Conservation (phyloP, 2,329 filamentous ascomycete genomes). For the Sphaerulina musiva region DNA sequence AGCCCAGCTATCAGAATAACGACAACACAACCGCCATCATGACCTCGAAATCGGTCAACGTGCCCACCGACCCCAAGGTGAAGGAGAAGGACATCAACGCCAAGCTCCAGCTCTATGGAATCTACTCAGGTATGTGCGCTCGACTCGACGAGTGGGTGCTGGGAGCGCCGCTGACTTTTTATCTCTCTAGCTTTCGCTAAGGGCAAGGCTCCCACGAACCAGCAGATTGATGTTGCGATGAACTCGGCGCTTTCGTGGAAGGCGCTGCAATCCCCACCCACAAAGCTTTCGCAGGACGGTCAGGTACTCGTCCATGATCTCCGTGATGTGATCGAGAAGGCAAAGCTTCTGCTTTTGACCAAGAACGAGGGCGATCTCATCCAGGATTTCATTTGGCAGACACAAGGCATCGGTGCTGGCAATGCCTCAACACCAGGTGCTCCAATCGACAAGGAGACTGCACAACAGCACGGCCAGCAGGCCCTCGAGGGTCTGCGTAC, state of each 20-base stretch:
- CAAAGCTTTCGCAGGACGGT: constrained; percentile 75
- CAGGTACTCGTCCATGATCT: constrained; percentile 70
- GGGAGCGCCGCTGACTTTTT: constrained; percentile 1
- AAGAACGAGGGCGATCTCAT: constrained; percentile 94
- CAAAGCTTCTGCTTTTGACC: constrained; percentile 76
- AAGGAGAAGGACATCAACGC: constrained; percentile 83
- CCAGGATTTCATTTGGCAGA: constrained; percentile 96
- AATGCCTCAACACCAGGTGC: constrained; percentile 56
- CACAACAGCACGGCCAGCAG: constrained; percentile 75
- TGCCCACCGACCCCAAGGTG: constrained; percentile 62
- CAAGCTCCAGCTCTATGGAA: constrained; percentile 93
- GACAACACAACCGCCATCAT: constrained; percentile 23
- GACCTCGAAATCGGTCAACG: constrained; percentile 53
- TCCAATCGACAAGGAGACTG: constrained; percentile 67
- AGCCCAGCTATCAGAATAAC: neutral
- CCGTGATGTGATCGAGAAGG: constrained; percentile 71
- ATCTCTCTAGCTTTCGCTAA: constrained; percentile 62
- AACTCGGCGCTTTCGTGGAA: constrained; percentile 77
- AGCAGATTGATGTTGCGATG: constrained; percentile 89
- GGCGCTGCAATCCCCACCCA: constrained; percentile 62
- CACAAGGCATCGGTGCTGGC: constrained; percentile 63
- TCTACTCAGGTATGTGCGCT: constrained; percentile 47
- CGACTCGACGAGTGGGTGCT: neutral
- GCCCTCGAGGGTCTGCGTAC: constrained; percentile 80
- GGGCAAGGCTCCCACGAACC: constrained; percentile 90